These are phyloP conservation scores for Hypoxylon sp. DNA, from an alignment of 2,329 filamentous ascomycete genomes.

Conservation along the genomic window DNA sequence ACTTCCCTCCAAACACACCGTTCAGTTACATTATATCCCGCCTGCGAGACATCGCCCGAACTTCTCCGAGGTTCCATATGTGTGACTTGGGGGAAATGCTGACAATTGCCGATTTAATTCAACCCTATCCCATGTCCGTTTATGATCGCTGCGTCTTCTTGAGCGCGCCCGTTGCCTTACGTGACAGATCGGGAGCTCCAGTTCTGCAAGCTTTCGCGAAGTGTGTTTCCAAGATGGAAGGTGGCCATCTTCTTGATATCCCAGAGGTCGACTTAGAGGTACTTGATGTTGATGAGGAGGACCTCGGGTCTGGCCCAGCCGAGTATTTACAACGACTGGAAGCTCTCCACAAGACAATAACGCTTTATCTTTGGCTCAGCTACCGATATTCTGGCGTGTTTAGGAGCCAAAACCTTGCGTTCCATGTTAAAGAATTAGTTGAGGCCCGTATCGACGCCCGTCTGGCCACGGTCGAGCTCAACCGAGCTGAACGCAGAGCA, in stretches of 20 bases:
- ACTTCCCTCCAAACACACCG: slow-evolving; percentile 84
- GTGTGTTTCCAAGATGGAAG: slow-evolving; percentile 75
- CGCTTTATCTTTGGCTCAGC: slow-evolving; percentile 92
- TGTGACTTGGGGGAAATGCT: slow-evolving; percentile 74
- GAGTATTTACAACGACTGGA: slow-evolving; percentile 79
- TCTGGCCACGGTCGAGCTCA: slow-evolving; percentile 68
- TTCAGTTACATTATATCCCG: slow-evolving; percentile 86
- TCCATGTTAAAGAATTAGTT: slow-evolving; percentile 81
- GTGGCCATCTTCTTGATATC: slow-evolving; percentile 79
- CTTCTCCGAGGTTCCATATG: slow-evolving; percentile 77
- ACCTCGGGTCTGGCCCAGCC: slow-evolving; percentile 56
- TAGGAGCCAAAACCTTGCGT: slow-evolving; percentile 78
- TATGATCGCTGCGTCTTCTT: slow-evolving; percentile 82
- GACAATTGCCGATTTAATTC: slow-evolving; percentile 79
- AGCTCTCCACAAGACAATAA: slow-evolving; percentile 82
- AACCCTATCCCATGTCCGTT: slow-evolving; percentile 77
- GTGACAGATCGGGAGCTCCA: slow-evolving; percentile 60
- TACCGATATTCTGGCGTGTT: slow-evolving; percentile 90
- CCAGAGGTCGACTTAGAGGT: slow-evolving; percentile 77
- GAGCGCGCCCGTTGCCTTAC: slow-evolving; percentile 74
- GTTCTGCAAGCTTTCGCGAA: slow-evolving; percentile 75
- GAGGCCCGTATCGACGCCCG: slow-evolving; percentile 80
- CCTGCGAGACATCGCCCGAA: slow-evolving; percentile 75
- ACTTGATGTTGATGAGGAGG: slow-evolving; percentile 72
- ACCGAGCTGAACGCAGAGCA: slow-evolving; percentile 54